Percentiles rank a stretch among this genome's conserved stretches.
Conservation (phyloP, 768 basidiomycete genomes). For the Tricholoma bakamatsutake region DNA sequence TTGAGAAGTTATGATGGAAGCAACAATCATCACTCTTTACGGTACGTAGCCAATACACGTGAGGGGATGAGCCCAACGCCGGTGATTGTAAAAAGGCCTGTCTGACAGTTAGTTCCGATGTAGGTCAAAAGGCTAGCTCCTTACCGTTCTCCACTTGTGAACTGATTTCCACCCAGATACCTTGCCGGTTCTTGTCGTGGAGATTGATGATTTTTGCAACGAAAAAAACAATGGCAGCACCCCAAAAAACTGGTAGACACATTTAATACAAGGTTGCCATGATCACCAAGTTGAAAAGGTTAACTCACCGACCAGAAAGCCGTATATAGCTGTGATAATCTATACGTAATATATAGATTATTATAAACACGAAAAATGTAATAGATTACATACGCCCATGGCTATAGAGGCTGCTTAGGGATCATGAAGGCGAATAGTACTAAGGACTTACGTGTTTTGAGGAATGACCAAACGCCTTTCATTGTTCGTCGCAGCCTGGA, state of each 20-base stretch:
- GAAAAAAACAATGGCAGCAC: conserved; percentile 76
- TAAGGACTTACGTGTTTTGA: conserved; percentile 65
- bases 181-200: conserved; percentile 61
- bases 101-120: neutral
- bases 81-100: conserved; percentile 74
- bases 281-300: neutral
- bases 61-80: conserved; percentile 78
- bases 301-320: conserved; percentile 59
- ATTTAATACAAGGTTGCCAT: neutral
- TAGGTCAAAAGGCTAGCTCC: conserved; percentile 3
- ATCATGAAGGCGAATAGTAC: neutral
- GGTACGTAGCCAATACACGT: conserved; percentile 69
- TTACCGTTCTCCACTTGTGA: conserved; percentile 74
- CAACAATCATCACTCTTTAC: conserved; percentile 30
- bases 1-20: neutral
- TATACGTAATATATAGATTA: conserved; percentile 17
- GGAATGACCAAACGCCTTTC: conserved; percentile 73
- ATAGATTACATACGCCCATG: conserved; percentile 49
- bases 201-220: conserved; percentile 63
- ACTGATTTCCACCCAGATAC: conserved; percentile 77
- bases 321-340: conserved; percentile 69
- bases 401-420: conserved; percentile 30
- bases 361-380: neutral
- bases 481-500: conserved; percentile 54
- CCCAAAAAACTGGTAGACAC: conserved; percentile 65